Evolutionary conservation across 2,329 filamentous ascomycete species (phyloP), one percentile per base, ranked within the genome.

Genomic region (Alternaria angustiovoidea): DNA sequence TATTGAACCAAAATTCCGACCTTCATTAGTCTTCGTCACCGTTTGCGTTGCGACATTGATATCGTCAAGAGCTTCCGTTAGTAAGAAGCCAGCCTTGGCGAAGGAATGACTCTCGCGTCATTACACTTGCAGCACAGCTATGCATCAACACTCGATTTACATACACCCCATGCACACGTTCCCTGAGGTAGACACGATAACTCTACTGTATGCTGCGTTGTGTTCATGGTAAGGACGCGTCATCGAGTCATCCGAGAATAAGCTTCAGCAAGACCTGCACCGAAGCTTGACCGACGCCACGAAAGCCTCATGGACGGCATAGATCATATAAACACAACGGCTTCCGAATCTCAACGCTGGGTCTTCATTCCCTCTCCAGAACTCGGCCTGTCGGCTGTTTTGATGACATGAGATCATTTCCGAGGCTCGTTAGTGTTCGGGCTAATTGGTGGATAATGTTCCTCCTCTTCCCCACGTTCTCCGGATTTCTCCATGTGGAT

Each of bases 371-470:
- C 9, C 16, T 4, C 28, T 39, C 20, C 28, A 18, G 6, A 11
- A 24, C 16, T 47, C 38, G 47, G 26, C 11, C 47, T 30, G 11
- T 32, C 34, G 22, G 39, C n/a, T 60, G 6, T 41, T 24, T 6
- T 34, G 22, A 11, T n/a, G 16, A 20, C 20, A 32, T 47, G 43
- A 34, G 18, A 38, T 32, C 16, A 34, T 28, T 51, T 41, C 41
- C 30, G 26, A 34, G 28, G 32, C 32, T 9, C 11, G 32, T 34
- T 18, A 38, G 26, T 24, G 30, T 8, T n/a, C n/a, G 8, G 24
- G 42, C 46, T 62, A 41, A 69, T 69, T 70, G 67, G 67, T 70
- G 67, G 64, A 70, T 66, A 62, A 57, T 68, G 24, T 59, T 41
- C 26, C n/a, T 47, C 54, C 61, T 46, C 24, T 54, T 61, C 66